Base-by-base conservation (phyloP, 139 green algal species). In the Coccomyxa sp. region DNA sequence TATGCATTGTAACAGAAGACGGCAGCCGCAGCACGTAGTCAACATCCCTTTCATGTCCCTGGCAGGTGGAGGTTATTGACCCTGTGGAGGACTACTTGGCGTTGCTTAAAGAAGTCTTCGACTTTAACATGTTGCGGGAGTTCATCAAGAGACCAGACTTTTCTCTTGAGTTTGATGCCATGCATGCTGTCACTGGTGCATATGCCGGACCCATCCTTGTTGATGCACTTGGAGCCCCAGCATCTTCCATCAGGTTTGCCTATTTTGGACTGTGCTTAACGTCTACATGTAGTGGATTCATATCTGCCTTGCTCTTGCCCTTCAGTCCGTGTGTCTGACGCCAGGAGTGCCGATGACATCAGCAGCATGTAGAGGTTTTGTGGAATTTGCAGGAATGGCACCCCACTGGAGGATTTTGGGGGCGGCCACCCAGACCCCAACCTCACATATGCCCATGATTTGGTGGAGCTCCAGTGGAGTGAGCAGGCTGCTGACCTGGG, bases 391-490 rank as follows among this genome's bases (percentile, higher is more conserved):
- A 88, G 87, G 81, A 93, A 95, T 81, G 90, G 83, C 81, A 81
- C 86, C 38, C 94, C 93, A 31, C 90, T 93, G 85, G 90, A 95
- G 76, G 94, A 98, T 91, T 99, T 99, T 92, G 94, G 91, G 45
- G 94, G 93, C 60, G 97, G 97, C 60, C 97, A 99, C 91, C 97
- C 97, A 18, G 97, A 99, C 91, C 97, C 97, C 82, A 99, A 99
- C 90, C 93, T 99, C 57, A 99, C 97, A 17, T 99, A 99, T 82
- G 97, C 97, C 17, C 91, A 98, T 74, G 97, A 99, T 81, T 93
- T 99, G 84, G 97, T 99, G 77, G 87, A 94, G 63, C 83, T 92
- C 27, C 94, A 95, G 90, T 96, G 83, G 79, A 82, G 77, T 13
- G 86, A 92, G 28, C 77, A 94, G 32, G 95, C 90, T 11, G 93